Base-by-base conservation (phyloP, 1,139 yeast species). In the Scheffersomyces insectosa region DNA sequence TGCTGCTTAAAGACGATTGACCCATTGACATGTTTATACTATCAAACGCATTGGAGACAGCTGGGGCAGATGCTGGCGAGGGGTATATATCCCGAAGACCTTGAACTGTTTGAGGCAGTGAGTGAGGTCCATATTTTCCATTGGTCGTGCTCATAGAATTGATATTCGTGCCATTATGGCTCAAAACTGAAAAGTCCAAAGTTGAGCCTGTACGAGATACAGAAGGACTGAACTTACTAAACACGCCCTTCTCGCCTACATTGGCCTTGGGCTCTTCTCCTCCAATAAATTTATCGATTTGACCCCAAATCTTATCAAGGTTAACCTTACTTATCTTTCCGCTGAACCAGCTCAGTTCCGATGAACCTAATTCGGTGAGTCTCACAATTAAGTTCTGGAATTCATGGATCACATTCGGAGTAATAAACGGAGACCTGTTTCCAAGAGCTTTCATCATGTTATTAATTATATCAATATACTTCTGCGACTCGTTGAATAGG, bases 261-360 rank as follows among this genome's bases (percentile, higher is more conserved):
- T 65, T 69, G 3, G 70, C 48, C 7, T 67, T 66, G 1, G 60
- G 52, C 38, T 83, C 91, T 42, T 88, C 97, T 10, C 98, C 99
- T 3, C 96, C 88, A 49, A 93, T 93, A 60, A 91, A 88, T 62
- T 89, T 89, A 60, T 89, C 96, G 48, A 90, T 71, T 41, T 86
- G 90, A 7, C 91, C 93, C 95, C 95, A 87, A 46, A 90, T 84
- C 57, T 82, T 85, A 55, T 90, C 96, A 46, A 90, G 70, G 54
- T 85, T 87, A 11, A 95, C 95, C 57, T 83, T 83, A 32, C 86
- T 71, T 53, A 86, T 75, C 70, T 79, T 82, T 33, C 79, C 66
- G 23, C 83, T 75, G 51, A 83, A 75, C 88, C 89, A 83, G 1
- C 84, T 72, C 40, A 72, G 66, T 16, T 74, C 79, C 31, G 57